Evolutionary conservation across 768 basidiomycete genomes (phyloP), one percentile per base, ranked within the genome.

Genomic region (Lyophyllum decastes): DNA sequence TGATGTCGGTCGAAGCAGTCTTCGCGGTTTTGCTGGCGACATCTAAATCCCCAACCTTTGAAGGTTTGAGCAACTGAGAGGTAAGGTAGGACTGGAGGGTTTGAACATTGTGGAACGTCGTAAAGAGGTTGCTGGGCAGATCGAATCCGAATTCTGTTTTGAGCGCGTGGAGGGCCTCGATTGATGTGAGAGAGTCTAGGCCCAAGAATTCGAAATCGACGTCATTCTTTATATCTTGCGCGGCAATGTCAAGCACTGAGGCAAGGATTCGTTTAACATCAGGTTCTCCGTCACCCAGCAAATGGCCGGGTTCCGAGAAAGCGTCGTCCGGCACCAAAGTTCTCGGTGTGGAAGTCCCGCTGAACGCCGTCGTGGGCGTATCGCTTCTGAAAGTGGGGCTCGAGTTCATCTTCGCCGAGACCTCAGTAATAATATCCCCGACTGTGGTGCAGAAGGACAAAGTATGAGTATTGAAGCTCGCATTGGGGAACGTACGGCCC

Each of bases 181-280:
- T 86, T 1, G 83, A 82, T 21, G 81, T 79, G 52, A 90, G 68
- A 0, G 87, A 89, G 62, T 89, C 87, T 21, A 89, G 69, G 2
- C 88, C 87, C 14, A 88, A 73, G 0, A 72, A 66, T 17, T 74
- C 75, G 8, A 90, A 71, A 21, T 82, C 77, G 0, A 69, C 65
- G 17, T 80, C 78, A 26, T 82, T 82, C 1, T 66, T 55, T 24
- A 89, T 72, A 17, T 74, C 72, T 2, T 68, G 62, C 19, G 60
- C 26, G 11, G 70, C 64, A 51, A 83, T 63, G 11, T 78, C 83
- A 1, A 88, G 74, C n/a, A 82, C 76, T 2, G 70, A 64, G 0
- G 82, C 77, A 10, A 87, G 68, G 16, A 82, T 64, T 4, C 49
- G 54, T 19, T 74, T 76, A 4, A 83, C 68, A 24, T 72, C 67